These are phyloP conservation scores for Daedaleopsis nitida DNA, from an alignment of 768 basidiomycete genomes.

Conservation along the genomic window DNA sequence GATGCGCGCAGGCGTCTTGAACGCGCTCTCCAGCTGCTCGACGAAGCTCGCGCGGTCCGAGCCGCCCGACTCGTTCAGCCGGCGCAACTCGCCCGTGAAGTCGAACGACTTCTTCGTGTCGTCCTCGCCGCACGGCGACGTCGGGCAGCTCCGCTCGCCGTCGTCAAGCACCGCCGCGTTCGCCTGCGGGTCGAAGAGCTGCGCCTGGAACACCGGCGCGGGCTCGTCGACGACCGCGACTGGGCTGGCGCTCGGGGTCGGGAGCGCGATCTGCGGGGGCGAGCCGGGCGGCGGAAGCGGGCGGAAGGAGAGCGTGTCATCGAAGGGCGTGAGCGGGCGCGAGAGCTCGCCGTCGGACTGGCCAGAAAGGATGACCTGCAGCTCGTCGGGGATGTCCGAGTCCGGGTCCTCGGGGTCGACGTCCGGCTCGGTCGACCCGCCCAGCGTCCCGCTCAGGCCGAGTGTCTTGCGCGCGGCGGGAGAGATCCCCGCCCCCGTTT, in stretches of 20 bases:
- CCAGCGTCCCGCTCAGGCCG: constrained; percentile 69
- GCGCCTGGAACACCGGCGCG: constrained; percentile 44
- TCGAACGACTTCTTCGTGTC: constrained; percentile 83
- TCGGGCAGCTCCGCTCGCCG: constrained; percentile 40
- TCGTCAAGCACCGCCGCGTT: constrained; percentile 41
- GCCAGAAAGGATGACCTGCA: constrained; percentile 60
- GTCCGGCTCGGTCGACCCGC: constrained; percentile 50
- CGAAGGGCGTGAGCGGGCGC: constrained; percentile 19
- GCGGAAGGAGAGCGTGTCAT: constrained; percentile 43
- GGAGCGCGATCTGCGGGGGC: constrained; percentile 45
- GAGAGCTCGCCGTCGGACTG: constrained; percentile 36
- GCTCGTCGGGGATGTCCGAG: constrained; percentile 81
- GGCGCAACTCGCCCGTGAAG: constrained; percentile 77
- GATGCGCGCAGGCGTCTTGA: constrained; percentile 73
- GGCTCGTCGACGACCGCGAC: constrained; percentile 13
- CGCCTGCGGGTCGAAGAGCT: constrained; percentile 47
- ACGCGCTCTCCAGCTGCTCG: constrained; percentile 77
- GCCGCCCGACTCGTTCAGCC: constrained; percentile 67
- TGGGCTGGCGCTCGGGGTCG: constrained; percentile 23
- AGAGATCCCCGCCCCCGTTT: constrained; percentile 31
- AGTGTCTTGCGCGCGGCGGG: constrained; percentile 57
- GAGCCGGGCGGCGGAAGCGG: constrained; percentile 40
- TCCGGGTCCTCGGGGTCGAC: constrained; percentile 64
- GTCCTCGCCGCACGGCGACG: constrained; percentile 50
- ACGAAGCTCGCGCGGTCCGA: constrained; percentile 77